Conservation (phyloP, 2,329 filamentous ascomycete species). For the Endoconidiophora polonica region DNA sequence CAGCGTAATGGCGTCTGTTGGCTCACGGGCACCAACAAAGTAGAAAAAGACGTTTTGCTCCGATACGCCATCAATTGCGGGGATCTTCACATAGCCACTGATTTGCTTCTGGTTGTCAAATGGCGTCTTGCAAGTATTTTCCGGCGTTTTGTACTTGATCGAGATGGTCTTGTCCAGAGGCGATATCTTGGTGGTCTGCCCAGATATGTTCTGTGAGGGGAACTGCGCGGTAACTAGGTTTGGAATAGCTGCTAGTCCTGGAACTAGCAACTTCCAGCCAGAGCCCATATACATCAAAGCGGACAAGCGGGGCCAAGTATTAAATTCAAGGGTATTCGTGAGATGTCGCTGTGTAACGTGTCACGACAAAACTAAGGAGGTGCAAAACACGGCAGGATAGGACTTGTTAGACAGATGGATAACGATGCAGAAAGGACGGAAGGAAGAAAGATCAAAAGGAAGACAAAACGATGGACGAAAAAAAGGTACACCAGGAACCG, state of each 20-base stretch:
- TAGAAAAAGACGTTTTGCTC: conserved; percentile 31
- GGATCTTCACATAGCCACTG: conserved; percentile 50
- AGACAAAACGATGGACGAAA: too few species aligned
- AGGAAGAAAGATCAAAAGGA: too few species aligned
- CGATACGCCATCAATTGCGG: conserved; percentile 20
- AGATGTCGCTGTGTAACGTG: too few species aligned
- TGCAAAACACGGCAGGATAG: too few species aligned
- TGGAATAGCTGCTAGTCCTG: neutral
- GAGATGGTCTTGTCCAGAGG: neutral
- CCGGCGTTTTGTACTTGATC: conserved; percentile 1
- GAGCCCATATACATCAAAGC: too few species aligned
- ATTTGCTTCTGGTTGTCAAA: conserved; percentile 52
- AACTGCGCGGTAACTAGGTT: neutral
- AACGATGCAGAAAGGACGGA: too few species aligned
- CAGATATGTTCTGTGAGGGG: neutral
- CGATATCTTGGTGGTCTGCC: neutral
- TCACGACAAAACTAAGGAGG: too few species aligned
- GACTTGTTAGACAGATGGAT: too few species aligned
- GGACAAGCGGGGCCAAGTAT: too few species aligned
- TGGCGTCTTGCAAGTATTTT: conserved; percentile 41
- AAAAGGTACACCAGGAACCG: too few species aligned
- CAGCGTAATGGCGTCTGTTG: conserved; percentile 21
- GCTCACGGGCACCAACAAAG: conserved; percentile 30
- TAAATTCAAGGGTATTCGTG: too few species aligned
- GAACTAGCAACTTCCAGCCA: too few species aligned